Base-by-base conservation (phyloP, 2,329 filamentous ascomycete genomes). In the Calycina marina region DNA sequence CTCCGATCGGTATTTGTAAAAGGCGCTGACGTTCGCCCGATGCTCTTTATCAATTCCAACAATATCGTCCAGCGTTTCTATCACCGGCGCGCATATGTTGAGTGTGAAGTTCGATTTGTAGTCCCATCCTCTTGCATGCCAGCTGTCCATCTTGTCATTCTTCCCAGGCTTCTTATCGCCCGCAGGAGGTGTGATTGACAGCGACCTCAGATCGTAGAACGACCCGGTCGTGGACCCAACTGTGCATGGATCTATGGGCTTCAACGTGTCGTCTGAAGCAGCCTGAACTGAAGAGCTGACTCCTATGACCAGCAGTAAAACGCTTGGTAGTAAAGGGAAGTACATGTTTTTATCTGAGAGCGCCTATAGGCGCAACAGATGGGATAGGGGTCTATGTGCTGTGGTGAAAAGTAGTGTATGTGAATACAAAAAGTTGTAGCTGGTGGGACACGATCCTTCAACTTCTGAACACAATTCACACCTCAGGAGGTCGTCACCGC, bases 81-180 rank as follows among this genome's bases (percentile, higher is more conserved):
- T 67, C n/a, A 86, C 77, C 1, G 79, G 63, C 20, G 67, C 74
- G 59, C 82, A 90, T 45, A 90, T 76, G 57, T 90, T 90, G 47
- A 88, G 52, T 2, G 81, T 88, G 49, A 90, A 90, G 59, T 88
- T 88, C 41, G 72, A 71, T 40, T 70, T 72, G 25, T 85, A 82
- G 56, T 88, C 82, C 53, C 74, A 79, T 18, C 82, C 82, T 37
- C 68, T 69, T 5, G 77, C 72, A 41, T 72, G 65, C 60, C 67
- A 69, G 49, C 64, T 76, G 38, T 69, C 62, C 34, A 64, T 63
- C 25, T 74, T 69, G 9, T 61, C 63, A 14, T 67, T 64, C 44
- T 76, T 64, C 28, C 52, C 50, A 25, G 56, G 49, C 39, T 59
- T 60, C 36, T 56, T 55, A 6, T 45, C 41, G 11, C 47, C 44